Conservation (phyloP, 2,329 filamentous ascomycete species). For the Emericellopsis atlantica region DNA sequence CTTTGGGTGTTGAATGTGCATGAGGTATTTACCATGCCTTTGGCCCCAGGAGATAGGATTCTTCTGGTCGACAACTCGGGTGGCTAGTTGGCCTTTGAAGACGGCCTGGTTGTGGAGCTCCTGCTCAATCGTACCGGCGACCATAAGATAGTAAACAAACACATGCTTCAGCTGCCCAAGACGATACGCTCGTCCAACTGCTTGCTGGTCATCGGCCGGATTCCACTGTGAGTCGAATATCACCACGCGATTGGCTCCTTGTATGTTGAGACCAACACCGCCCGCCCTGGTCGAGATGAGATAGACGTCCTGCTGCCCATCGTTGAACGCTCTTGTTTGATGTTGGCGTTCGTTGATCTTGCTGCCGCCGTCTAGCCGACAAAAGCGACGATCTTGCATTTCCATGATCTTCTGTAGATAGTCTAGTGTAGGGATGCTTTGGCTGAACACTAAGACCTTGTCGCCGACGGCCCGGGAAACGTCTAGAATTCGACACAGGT, state of each 20-base stretch:
- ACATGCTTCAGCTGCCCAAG: slow-evolving; percentile 72
- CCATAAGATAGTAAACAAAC: slow-evolving; percentile 71
- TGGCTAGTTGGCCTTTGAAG: slow-evolving; percentile 73
- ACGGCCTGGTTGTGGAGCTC: slow-evolving; percentile 59
- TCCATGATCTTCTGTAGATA: slow-evolving; percentile 50
- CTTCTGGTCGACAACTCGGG: slow-evolving; percentile 73
- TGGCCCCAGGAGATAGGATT: slow-evolving; percentile 57
- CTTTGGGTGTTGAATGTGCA: slow-evolving; percentile 36
- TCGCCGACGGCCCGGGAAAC: slow-evolving; percentile 50
- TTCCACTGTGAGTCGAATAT: slow-evolving; percentile 79
- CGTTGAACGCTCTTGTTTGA: slow-evolving; percentile 58
- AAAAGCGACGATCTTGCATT: slow-evolving; percentile 30
- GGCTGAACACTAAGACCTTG: slow-evolving; percentile 71
- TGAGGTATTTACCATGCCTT: slow-evolving; percentile 44
- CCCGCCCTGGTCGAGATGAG: slow-evolving; percentile 78
- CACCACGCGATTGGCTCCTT: slow-evolving; percentile 72
- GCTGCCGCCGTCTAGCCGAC: slow-evolving; percentile 58
- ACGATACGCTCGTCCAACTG: slow-evolving; percentile 74
- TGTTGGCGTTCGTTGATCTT: slow-evolving; percentile 43
- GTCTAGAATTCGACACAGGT: slow-evolving; percentile 59
- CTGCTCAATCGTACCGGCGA: slow-evolving; percentile 70
- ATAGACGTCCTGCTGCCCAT: slow-evolving; percentile 43
- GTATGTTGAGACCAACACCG: slow-evolving; percentile 72
- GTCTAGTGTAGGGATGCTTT: slow-evolving; percentile 56
- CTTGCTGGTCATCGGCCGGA: slow-evolving; percentile 72